These are phyloP conservation scores for Porphyra umbilicalis DNA, from an alignment of 31 red algal genomes.

Conservation along the genomic window DNA sequence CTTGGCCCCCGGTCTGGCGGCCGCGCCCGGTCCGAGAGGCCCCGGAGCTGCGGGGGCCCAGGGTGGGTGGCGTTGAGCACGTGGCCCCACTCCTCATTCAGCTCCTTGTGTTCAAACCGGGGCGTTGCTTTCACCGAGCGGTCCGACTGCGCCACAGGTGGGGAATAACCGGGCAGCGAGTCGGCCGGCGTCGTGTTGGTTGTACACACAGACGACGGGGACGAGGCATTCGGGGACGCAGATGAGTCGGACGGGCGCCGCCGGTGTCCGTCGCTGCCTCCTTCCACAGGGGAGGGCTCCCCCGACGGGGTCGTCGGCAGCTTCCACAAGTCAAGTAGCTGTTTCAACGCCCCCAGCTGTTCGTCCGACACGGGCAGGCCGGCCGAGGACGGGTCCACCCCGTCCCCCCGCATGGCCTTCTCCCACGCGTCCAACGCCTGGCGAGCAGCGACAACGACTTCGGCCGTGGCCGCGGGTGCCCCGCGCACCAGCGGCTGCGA, in stretches of 20 bases:
- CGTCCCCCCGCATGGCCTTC: neutral
- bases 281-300: neutral
- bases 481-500: neutral
- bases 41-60: neutral
- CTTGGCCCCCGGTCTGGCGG: neutral
- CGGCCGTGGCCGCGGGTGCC: neutral
- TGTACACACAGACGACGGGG: neutral
- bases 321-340: neutral
- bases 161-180: neutral
- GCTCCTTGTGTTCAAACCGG: neutral
- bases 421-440: neutral
- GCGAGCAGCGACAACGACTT: neutral
- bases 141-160: neutral
- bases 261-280: neutral
- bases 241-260: neutral
- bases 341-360: neutral
- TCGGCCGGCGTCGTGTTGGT: neutral
- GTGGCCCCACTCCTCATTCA: neutral
- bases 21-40: neutral
- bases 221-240: neutral
- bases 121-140: neutral
- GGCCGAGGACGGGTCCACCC: neutral
- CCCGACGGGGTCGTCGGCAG: neutral
- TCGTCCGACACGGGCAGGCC: neutral
- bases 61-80: neutral